A percentile compares a stretch with the other conserved stretches of the same genome.
Evolutionary conservation across 495 filamentous ascomycete species (phyloP).

Genomic region (Penicillium arizonense): DNA sequence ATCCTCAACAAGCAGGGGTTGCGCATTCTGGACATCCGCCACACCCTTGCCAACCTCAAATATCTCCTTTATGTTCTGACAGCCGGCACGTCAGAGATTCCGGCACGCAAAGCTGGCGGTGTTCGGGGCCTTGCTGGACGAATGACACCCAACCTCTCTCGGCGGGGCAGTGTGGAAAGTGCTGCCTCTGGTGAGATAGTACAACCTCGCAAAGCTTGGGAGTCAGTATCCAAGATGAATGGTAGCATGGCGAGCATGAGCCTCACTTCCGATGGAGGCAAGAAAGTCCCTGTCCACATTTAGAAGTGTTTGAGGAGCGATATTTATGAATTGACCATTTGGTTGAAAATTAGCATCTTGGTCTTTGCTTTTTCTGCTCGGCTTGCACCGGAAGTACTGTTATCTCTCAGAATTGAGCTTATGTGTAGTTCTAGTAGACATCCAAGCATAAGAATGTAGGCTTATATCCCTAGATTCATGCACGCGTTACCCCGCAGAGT

Average conservation of each 20-base stretch:
- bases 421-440: neutral
- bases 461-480: neutral
- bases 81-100: slow-evolving; percentile 73
- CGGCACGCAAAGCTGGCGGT: slow-evolving; percentile 73
- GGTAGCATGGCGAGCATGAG: slow-evolving; percentile 12
- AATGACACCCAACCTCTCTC: slow-evolving; percentile 35
- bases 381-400: neutral
- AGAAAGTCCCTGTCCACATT: slow-evolving; percentile 11
- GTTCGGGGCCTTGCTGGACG: slow-evolving; percentile 58
- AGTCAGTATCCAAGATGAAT: slow-evolving; percentile 30
- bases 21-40: slow-evolving; percentile 78
- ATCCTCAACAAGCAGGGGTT: slow-evolving; percentile 73
- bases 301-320: no score
- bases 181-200: slow-evolving; percentile 33
- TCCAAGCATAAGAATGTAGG: neutral
- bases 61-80: slow-evolving; percentile 86
- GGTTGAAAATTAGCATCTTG: neutral
- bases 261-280: slow-evolving; percentile 2
- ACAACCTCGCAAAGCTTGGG: slow-evolving; percentile 27
- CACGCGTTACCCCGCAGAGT: slow-evolving; percentile 5
- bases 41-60: slow-evolving; percentile 90
- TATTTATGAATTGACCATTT: neutral
- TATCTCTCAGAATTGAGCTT: neutral
- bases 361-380: neutral
- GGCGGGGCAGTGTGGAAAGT: slow-evolving; percentile 42